A percentile compares a stretch with the other conserved stretches of the same genome.
Conservation (phyloP, 2,329 filamentous ascomycete genomes). For the Xylariaceae sp. region DNA sequence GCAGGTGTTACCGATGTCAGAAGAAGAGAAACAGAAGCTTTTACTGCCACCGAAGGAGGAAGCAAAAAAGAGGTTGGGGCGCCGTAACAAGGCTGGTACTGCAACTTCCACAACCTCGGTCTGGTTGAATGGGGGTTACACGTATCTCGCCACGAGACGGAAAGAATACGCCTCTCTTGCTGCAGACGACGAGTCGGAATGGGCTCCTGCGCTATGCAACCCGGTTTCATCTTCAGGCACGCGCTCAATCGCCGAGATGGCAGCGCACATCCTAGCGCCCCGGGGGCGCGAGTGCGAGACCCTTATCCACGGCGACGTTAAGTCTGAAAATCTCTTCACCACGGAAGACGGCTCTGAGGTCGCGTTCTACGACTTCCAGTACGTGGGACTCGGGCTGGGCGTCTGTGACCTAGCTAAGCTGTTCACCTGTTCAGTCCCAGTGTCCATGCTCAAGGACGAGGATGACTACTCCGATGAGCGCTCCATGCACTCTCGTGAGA, state of each 20-base stretch:
- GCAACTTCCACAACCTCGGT: too few relatives aligned
- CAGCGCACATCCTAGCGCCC: conserved; percentile 46
- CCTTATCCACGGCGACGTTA: conserved; percentile 63
- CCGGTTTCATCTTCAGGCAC: conserved; percentile 20
- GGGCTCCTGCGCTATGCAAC: conserved; percentile 45
- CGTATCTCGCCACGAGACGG: conserved; percentile 58
- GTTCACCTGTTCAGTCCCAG: conserved; percentile 60
- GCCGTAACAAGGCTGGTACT: too few relatives aligned
- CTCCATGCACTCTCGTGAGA: conserved; percentile 38
- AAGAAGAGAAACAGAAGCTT: conserved; percentile 32
- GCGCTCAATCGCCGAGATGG: conserved; percentile 45
- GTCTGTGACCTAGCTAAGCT: conserved; percentile 63
- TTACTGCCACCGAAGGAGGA: conserved; percentile 54
- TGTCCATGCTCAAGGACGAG: conserved; percentile 41
- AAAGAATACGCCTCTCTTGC: conserved; percentile 49
- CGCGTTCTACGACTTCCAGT: conserved; percentile 67
- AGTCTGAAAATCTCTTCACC: conserved; percentile 63
- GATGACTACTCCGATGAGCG: conserved; percentile 2
- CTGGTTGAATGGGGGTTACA: conserved; percentile 63
- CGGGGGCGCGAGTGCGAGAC: conserved; percentile 42
- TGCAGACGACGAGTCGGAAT: conserved; percentile 46
- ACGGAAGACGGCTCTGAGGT: conserved; percentile 43
- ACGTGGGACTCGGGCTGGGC: conserved; percentile 58
- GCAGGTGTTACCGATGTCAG: conserved; percentile 27
- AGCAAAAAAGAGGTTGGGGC: conserved; percentile 14